Base-by-base conservation (phyloP, 257 asterid genomes). In the Solanum paucissectum region DNA sequence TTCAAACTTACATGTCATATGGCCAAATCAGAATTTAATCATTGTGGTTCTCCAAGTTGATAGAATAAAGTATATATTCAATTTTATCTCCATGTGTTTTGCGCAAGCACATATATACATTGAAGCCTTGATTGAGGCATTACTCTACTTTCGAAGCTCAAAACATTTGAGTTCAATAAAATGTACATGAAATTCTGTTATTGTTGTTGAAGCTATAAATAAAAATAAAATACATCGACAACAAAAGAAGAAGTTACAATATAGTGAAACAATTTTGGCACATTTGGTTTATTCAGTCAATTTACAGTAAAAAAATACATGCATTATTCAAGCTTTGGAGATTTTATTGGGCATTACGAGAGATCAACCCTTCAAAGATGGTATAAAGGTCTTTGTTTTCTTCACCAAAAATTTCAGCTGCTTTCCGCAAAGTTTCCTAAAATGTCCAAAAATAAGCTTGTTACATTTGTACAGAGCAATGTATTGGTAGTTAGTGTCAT, bases 301-400 rank as follows among this genome's bases (percentile, higher is more conserved):
- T 85, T 86, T 90, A 85, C 94, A 87, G 83, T 86, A 49, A 82
- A 44, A 42, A 64, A 89, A 87, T 87, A 81, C 88, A 87, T 87
- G 88, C 84, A 83, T 34, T 40, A 73, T 81, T 44, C 38, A 27
- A 46, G 66, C 40, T 88, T 86, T 60, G 4, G 69, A 37, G 33
- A 83, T 71, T 58, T 92, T 90, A 95, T n/a, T 93, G 96, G 73
- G 91, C 91, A 87, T 95, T 94, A 27, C 98, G 96, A 12, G 94
- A 92, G 88, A 97, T 95, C 87, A 95, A 87, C 52, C 98, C 96
- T 90, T 94, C 98, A 64, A 95, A 97, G 83, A 97, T 91, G 88
- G 92, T 92, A 76, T 93, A 97, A 44, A 97, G 95, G 86, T 97
- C 98, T 90, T 92, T 94, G 94, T 95, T 95, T 82, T 97, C 99